Evolutionary conservation across 371 early-diverging fungal species (phyloP), one percentile per base, ranked within the genome.

Genomic region (Actinomortierella wolfii): DNA sequence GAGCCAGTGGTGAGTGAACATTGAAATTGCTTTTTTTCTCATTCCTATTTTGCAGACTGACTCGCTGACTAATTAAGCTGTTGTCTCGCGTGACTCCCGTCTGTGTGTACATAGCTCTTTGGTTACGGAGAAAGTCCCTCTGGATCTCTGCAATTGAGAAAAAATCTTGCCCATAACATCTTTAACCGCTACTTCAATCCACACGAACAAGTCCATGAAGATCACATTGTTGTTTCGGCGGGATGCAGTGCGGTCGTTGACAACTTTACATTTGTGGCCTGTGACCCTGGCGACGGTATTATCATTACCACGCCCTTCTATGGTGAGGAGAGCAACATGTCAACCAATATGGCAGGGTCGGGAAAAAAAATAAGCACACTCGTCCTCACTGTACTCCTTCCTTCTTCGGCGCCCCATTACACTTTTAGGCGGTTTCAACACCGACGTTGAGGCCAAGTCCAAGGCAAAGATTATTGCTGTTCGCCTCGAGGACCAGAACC

Each of bases 291-390:
- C 24, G 94, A 93, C 51, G 88, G 82, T 23, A 69, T 92, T 24
- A 59, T 94, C 56, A 83, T 92, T 18, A 84, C 83, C 9, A 74
- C 85, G 5, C 94, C 94, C 0, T 89, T 81, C 68, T 93, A 94
- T 62, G 88, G 73, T 71, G 59, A 47, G 20, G 26, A 15, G 17
- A 50, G 17, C 39, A 26, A 43, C 51, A 18, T 2, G 21, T 40
- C 20, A 26, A 47, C 3, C 23, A 17, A 45, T 45, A 21, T 45
- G 6, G 21, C 2, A n/a, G 44, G 15, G 3, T 13, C 13, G 15
- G 41, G 7, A 15, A 7, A 15, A 41, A 41, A 41, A 41, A 41
- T 9, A 41, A 41, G 41, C 41, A 7, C 41, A 41, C 41, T 41
- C 41, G 15, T 41, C 15, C 41, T 41, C 41, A 41, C 8, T 41